Evolutionary conservation across 371 early-diverging fungal genomes (phyloP).

Genomic region (Lichtheimia ornata): DNA sequence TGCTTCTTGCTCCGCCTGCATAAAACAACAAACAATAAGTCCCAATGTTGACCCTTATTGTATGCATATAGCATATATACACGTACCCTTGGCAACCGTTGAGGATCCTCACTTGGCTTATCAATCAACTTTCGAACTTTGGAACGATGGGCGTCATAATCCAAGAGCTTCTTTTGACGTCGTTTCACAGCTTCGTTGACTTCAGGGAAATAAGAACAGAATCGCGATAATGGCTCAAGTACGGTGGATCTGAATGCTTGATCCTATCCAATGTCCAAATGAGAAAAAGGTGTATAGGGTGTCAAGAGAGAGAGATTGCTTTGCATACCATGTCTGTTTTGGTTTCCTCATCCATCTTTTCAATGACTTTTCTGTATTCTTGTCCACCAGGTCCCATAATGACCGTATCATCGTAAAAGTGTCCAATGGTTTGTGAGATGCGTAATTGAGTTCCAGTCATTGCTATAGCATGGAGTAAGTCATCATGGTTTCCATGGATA

Average conservation of each 20-base stretch:
- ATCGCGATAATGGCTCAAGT: conserved; percentile 85
- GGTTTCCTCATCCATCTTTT: conserved; percentile 80
- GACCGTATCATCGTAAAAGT: conserved; percentile 63
- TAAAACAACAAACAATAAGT: background rate
- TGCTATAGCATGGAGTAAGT: background rate
- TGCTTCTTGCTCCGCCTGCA: conserved; percentile 77
- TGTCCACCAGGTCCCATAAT: conserved; percentile 49
- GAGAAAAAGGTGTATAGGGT: background rate
- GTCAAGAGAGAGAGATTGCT: background rate
- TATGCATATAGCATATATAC: background rate
- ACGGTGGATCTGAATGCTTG: conserved; percentile 81
- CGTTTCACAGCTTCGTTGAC: conserved; percentile 90
- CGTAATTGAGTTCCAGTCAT: conserved; percentile 84
- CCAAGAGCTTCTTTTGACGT: conserved; percentile 84
- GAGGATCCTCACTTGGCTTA: conserved; percentile 78
- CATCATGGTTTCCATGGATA: conserved; percentile 2
- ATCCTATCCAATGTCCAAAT: conserved; percentile 51
- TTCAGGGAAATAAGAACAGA: conserved; percentile 88
- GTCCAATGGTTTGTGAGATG: conserved; percentile 78
- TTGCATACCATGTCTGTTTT: conserved; percentile 65
- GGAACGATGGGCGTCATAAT: conserved; percentile 81
- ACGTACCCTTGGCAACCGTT: conserved; percentile 59
- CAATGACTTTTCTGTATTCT: conserved; percentile 77
- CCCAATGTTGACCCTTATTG: background rate
- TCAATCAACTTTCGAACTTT: conserved; percentile 81